Evolutionary conservation across 345 rosid species (phyloP).

Genomic region (Toxicodendron radicans): DNA sequence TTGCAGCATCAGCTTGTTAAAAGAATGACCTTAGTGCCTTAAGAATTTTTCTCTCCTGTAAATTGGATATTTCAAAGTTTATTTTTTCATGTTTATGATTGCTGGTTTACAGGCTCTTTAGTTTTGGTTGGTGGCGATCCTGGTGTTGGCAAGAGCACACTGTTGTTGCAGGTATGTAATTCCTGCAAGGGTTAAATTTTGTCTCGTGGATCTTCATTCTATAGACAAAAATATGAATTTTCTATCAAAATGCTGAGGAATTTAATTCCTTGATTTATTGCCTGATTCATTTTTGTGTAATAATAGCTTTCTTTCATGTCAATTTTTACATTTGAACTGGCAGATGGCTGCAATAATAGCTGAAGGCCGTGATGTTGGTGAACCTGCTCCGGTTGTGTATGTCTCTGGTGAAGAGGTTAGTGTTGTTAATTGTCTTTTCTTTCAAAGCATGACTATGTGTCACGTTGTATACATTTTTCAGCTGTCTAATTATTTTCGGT

Average conservation of each 20-base stretch:
- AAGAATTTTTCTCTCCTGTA: neutral
- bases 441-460: conserved; percentile 6
- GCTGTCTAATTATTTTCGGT: neutral
- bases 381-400: conserved; percentile 73
- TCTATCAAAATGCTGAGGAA: neutral
- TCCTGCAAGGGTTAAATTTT: neutral
- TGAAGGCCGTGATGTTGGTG: conserved; percentile 48
- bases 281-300: neutral
- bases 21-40: neutral
- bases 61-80: neutral
- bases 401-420: conserved; percentile 96
- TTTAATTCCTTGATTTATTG: neutral
- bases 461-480: neutral
- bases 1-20: neutral
- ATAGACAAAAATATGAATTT: neutral
- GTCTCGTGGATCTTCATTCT: neutral
- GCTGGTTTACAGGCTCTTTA: conserved; percentile 61
- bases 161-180: conserved; percentile 71
- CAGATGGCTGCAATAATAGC: conserved; percentile 79
- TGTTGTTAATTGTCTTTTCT: conserved; percentile 6
- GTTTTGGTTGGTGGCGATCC: conserved; percentile 94
- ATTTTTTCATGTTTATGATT: neutral
- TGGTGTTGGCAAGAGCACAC: conserved; percentile 96
- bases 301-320: conserved; percentile 24
- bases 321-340: conserved; percentile 27